Evolutionary conservation across 2,329 filamentous ascomycete species (phyloP), one percentile per base, ranked within the genome.

Genomic region (Venturiaceae sp.): DNA sequence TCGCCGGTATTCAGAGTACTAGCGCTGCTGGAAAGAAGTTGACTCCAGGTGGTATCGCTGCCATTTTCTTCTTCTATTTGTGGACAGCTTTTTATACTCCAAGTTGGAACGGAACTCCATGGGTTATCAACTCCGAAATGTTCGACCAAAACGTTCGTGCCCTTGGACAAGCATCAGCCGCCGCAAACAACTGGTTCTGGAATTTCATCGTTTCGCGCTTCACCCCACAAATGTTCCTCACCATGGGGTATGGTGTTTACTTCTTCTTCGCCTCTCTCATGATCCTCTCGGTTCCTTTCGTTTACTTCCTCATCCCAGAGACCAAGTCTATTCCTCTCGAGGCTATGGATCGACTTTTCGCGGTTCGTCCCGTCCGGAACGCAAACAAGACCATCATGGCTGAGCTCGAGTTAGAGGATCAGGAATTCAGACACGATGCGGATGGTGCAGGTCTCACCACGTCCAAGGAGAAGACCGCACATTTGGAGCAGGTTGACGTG

Each of bases 91-190:
- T 85, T 69, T 91, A 90, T 72, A 88, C 84, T 0, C 85, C 74
- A 2, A 72, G 66, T 0, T 88, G 85, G 85, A 88, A 88, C 66
- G 85, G 85, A 1, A 87, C 84, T 0, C 87, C 86, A 0, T 91
- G 87, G 87, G 85, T 91, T 23, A 73, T 88, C 66, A 88, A 88
- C 74, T 71, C 68, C 0, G 86, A 91, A 70, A 90, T 91, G 77
- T 90, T 90, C 69, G 82, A 86, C 65, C 81, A 83, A 62, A 86
- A 85, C 71, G 83, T 83, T 26, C 78, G 85, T 56, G 82, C 83
- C 0, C 77, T 91, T 0, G 87, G 86, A 1, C 87, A 90, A 67
- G 86, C 87, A 9, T 86, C 80, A 37, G 87, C 87, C 0, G 82
- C 86, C 0, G 83, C 83, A 2, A 86, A 81, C 71, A 88, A 90